Conservation (phyloP, 1,139 yeast species). For the Scheffersomyces illinoinensis region DNA sequence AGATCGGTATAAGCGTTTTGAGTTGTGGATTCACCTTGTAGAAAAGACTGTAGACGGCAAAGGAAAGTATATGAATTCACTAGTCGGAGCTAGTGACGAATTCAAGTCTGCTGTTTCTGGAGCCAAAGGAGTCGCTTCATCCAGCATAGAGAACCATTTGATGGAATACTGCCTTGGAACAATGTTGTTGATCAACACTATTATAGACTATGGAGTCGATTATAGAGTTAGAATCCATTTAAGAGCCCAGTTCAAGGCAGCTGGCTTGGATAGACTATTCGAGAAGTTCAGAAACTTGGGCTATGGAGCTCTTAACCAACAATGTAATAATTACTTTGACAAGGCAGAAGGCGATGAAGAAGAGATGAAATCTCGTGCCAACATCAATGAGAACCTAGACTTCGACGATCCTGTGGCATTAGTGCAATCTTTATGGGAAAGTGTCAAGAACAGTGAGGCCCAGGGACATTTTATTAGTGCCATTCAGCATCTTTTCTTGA, state of each 20-base stretch:
- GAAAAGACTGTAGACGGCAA: constrained; percentile 80
- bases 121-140: constrained; percentile 21
- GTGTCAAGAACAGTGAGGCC: constrained; percentile 68
- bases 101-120: constrained; percentile 59
- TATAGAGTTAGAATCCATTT: constrained; percentile 69
- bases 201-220: constrained; percentile 67
- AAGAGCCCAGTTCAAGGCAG: constrained; percentile 73
- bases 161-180: constrained; percentile 81
- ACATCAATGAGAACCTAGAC: constrained; percentile 60
- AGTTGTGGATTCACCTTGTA: constrained; percentile 80
- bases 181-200: constrained; percentile 71
- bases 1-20: constrained; percentile 59
- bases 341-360: constrained; percentile 71
- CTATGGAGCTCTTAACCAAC: constrained; percentile 64
- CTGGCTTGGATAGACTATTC: constrained; percentile 70
- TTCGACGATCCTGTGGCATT: constrained; percentile 77
- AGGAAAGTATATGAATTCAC: constrained; percentile 79
- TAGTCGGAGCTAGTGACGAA: constrained; percentile 95
- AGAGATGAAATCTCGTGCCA: constrained; percentile 60
- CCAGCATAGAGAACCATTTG: constrained; percentile 60
- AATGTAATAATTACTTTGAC: constrained; percentile 64
- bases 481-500: constrained; percentile 79
- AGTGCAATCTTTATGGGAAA: constrained; percentile 67
- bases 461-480: constrained; percentile 75
- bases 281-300: constrained; percentile 62